phyloP scores from a whole-genome alignment of 2,329 filamentous ascomycete species.

The Beauveria brongniartii region DNA sequence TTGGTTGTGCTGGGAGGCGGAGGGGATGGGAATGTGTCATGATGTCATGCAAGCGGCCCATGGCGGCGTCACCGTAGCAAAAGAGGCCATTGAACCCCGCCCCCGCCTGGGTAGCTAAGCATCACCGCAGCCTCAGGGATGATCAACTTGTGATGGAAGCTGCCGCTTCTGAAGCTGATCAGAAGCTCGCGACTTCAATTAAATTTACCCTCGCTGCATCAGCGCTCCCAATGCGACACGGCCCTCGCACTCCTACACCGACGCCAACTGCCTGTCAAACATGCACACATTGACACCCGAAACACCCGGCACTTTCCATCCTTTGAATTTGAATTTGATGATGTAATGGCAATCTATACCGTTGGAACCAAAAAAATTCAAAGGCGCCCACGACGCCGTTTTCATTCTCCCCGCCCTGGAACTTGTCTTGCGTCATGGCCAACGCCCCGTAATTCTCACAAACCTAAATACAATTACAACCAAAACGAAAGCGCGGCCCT shows the following conservation, averaged over 20 bases:
- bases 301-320: not conserved
- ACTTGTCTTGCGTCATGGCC: conserved; percentile 6
- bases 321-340: not conserved
- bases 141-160: not conserved
- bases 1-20: conserved; percentile 4
- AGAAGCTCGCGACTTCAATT: not conserved
- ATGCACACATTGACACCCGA: not conserved
- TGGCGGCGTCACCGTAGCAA: not conserved
- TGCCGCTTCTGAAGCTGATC: not conserved
- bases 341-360: not conserved
- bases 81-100: not conserved
- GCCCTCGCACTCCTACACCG: too few relatives aligned
- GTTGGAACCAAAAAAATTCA: not conserved
- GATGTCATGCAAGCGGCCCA: conserved; percentile 24
- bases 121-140: too few relatives aligned
- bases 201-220: too few relatives aligned
- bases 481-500: not conserved
- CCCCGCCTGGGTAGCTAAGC: not conserved
- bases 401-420: not conserved
- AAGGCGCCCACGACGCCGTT: not conserved
- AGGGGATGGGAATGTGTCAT: conserved; percentile 24
- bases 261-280: too few relatives aligned
- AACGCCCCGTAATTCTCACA: not conserved
- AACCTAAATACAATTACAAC: not conserved
- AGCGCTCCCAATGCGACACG: too few relatives aligned